Percentiles rank a stretch among this genome's conserved stretches.
Evolutionary conservation across 1,284 basidiomycete genomes (phyloP).

Genomic region (Erythrobasidium hasegawianum): DNA sequence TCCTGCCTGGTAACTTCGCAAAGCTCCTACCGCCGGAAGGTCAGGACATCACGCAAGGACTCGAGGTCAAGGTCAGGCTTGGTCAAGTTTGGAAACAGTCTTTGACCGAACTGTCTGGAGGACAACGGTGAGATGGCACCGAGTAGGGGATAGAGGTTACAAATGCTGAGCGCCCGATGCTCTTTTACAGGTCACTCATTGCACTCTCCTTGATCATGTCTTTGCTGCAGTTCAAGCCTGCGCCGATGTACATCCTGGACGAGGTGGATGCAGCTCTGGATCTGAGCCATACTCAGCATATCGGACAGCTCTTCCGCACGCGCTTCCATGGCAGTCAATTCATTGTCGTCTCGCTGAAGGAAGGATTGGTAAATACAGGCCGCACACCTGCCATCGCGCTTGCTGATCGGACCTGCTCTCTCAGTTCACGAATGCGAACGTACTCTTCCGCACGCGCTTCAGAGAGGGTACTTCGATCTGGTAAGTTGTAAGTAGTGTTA

Average conservation of each 20-base stretch:
- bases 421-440: constrained; percentile 95
- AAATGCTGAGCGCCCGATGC: not conserved
- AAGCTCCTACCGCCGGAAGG: constrained; percentile 91
- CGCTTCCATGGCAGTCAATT: constrained; percentile 98
- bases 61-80: constrained; percentile 94
- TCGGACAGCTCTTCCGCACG: constrained; percentile 90
- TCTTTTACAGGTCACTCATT: constrained; percentile 71
- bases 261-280: constrained; percentile 68
- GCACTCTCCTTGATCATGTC: constrained; percentile 97
- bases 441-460: constrained; percentile 71
- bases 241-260: constrained; percentile 99
- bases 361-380: constrained; percentile 57
- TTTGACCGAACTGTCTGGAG: constrained; percentile 92
- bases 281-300: constrained; percentile 88
- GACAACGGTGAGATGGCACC: constrained; percentile 70
- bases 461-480: constrained; percentile 48
- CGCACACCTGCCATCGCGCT: not conserved
- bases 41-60: constrained; percentile 85
- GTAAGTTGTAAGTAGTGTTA: no score
- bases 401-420: constrained; percentile 18
- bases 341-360: constrained; percentile 95
- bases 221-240: constrained; percentile 94
- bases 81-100: constrained; percentile 97
- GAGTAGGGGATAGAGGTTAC: no score
- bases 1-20: constrained; percentile 93